Base-by-base conservation (phyloP, 140 eudicot genomes). In the Flaveria floridana region DNA sequence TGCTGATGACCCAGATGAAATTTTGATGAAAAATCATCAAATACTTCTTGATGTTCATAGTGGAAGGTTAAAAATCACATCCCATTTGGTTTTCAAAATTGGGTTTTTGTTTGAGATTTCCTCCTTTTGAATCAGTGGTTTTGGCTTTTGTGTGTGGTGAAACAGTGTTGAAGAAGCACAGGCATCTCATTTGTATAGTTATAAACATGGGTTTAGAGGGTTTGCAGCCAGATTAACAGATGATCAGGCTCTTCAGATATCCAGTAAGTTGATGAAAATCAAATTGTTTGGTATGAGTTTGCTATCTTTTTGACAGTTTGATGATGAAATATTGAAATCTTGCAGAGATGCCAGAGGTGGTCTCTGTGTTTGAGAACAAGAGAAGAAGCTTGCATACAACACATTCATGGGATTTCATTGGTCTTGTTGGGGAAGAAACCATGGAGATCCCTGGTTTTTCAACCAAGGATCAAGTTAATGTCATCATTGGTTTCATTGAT, bases 391-490 rank as follows among this genome's bases (percentile, higher is more conserved):
- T 91, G 56, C 97, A 91, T 82, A 91, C 97, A 12, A 91, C 97
- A 72, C 96, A 89, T 82, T 91, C 97, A 74, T 91, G 97, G 97
- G 97, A 91, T 75, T 91, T 91, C 85, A 91, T 91, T 89, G 97
- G 97, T 26, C 90, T 91, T 65, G 70, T 62, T 64, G 86, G 76
- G 21, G 87, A 88, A 83, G 92, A 88, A 85, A 85, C 97, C 68
- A 88, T 88, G 97, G 95, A 86, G 78, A 83, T 91, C 44, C 92
- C 92, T 0, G 97, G 95, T 15, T 88, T 68, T 81, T 88, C 95
- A 16, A 91, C 97, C 68, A 83, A 78, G 71, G 86, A 86, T 61
- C 97, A 91, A 86, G 97, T 91, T 71, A 88, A 91, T 82, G 95
- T 91, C 78, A 85, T 91, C 70, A 81, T 91, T 65, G 97, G 97